Evolutionary conservation across 2,329 filamentous ascomycete genomes (phyloP).

Genomic region (Cytospora chrysosperma): DNA sequence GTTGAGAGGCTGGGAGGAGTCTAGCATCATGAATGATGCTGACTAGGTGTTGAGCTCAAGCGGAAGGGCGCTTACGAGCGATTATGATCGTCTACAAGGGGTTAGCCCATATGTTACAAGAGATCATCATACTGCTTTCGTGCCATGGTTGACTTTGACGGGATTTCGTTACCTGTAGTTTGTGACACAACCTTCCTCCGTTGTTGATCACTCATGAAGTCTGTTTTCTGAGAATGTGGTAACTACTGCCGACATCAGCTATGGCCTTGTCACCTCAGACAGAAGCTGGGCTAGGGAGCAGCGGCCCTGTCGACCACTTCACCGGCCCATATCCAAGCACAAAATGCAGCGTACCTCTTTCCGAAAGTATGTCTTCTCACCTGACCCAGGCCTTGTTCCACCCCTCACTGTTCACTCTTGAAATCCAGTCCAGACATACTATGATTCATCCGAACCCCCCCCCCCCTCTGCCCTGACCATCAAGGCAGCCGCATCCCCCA

Average conservation of each 20-base stretch:
- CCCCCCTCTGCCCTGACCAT: slow-evolving; percentile 51
- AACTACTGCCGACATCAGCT: neutral
- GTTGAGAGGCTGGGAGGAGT: neutral
- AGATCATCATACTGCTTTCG: neutral
- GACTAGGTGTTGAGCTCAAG: neutral
- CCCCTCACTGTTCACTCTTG: slow-evolving; percentile 58
- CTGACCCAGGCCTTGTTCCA: slow-evolving; percentile 66
- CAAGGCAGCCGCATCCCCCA: slow-evolving; percentile 54
- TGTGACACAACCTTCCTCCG: neutral
- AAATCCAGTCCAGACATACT: slow-evolving; percentile 67
- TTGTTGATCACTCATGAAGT: neutral
- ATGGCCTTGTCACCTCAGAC: neutral
- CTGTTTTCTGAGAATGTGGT: too few relatives aligned
- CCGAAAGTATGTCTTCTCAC: neutral
- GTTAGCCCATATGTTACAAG: neutral
- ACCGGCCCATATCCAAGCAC: neutral
- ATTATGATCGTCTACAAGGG: neutral
- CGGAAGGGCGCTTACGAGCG: neutral
- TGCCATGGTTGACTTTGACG: neutral
- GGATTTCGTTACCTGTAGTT: neutral
- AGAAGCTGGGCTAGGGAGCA: neutral
- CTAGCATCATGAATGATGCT: neutral
- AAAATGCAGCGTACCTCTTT: neutral
- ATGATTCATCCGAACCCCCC: slow-evolving; percentile 42
- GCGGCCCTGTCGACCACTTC: neutral